Evolutionary conservation across 768 basidiomycete species (phyloP), one percentile per base, ranked within the genome.

Genomic region (Mycena leptocephala): DNA sequence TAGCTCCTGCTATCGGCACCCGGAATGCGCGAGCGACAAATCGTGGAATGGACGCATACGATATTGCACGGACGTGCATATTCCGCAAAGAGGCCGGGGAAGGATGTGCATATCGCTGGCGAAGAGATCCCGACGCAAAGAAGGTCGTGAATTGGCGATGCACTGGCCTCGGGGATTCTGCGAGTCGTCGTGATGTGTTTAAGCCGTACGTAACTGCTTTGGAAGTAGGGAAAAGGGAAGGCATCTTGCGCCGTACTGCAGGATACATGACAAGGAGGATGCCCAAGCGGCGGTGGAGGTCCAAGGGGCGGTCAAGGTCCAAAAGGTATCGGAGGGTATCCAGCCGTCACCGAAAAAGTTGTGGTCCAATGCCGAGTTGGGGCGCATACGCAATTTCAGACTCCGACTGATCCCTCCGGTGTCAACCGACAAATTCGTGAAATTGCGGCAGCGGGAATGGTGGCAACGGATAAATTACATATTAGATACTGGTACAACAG

Each of bases 21-120:
- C 95, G 89, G 81, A 98, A 97, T 0, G 97, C 97, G 56, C 96
- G 90, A 0, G 94, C 93, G 56, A 98, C 92, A 78, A 98, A 95
- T 77, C 93, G 89, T n/a, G 97, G 97, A 75, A 98, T 94, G 13
- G 96, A 94, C 5, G 93, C 89, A 83, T 98, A 98, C 9, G 96
- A 97, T 33, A 96, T 88, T 13, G 94, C 92, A 43, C 96, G 92
- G 51, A 90, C 88, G 80, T 95, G 94, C 70, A 95, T 86, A 80
- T 91, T 90, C n/a, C 95, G 91, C 37, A 94, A 82, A 39, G 85
- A 81, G 41, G 87, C 82, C 6, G 87, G 84, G 0, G 86, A 81
- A 22, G 87, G 85, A 13, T 87, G 84, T 10, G 88, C 82, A 82
- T 91, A 89, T 37, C 90, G 87, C 69, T 87, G 84, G 43, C 92